Evolutionary conservation across 2,329 filamentous ascomycete genomes (phyloP).

Genomic region (Kalmusia sp.): DNA sequence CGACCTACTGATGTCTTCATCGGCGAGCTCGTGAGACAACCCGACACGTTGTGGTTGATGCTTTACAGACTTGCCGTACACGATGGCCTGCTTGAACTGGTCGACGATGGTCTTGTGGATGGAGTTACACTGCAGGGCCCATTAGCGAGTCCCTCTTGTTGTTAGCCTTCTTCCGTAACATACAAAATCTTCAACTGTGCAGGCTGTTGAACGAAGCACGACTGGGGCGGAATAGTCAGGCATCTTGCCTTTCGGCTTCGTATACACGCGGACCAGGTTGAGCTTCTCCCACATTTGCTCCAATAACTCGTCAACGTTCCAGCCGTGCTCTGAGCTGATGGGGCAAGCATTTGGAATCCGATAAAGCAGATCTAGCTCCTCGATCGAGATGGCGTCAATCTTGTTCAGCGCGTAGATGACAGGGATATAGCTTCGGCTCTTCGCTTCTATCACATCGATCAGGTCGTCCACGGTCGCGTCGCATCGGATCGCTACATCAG

Average conservation of each 20-base stretch:
- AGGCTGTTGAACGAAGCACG: constrained; percentile 80
- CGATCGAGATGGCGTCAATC: constrained; percentile 97
- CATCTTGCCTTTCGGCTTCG: constrained; percentile 94
- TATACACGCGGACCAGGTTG: constrained; percentile 90
- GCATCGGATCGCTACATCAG: constrained; percentile 96
- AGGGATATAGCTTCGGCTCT: constrained; percentile 95
- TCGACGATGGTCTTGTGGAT: constrained; percentile 97
- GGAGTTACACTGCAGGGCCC: constrained; percentile 76
- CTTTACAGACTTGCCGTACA: constrained; percentile 98
- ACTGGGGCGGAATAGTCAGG: constrained; percentile 94
- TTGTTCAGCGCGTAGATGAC: constrained; percentile 99
- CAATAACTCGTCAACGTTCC: constrained; percentile 97
- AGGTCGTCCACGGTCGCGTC: constrained; percentile 97
- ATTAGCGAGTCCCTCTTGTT: constrained; percentile 44
- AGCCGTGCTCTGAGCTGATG: constrained; percentile 93
- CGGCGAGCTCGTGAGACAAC: constrained; percentile 85
- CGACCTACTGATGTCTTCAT: constrained; percentile 91
- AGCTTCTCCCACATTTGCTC: constrained; percentile 99
- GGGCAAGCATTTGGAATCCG: constrained; percentile 96
- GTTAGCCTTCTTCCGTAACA: constrained; percentile 51
- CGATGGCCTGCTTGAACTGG: constrained; percentile 92
- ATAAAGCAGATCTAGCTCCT: constrained; percentile 95
- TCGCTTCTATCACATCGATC: constrained; percentile 94
- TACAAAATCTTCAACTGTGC: constrained; percentile 97
- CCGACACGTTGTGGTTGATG: constrained; percentile 98